phyloP scores from a whole-genome alignment of 495 filamentous ascomycete species.

The Hypoxylon intermedium region DNA sequence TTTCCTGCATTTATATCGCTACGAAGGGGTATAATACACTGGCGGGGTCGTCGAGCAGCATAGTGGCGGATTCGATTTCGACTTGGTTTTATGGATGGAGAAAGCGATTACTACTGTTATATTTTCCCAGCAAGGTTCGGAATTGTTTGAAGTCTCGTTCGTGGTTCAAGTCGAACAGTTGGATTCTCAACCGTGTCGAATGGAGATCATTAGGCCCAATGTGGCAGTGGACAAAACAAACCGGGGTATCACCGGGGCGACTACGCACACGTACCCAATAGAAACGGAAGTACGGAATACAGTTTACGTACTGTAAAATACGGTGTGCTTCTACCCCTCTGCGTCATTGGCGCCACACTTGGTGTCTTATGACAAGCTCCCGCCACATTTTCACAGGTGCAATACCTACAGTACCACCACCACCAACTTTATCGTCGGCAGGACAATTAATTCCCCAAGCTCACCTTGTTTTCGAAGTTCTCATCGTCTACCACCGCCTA shows the following conservation, averaged over 20 bases:
- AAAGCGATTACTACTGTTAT: no score
- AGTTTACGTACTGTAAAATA: no score
- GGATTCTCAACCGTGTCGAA: no score
- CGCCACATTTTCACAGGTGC: constrained; percentile 51
- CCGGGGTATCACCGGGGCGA: constrained; percentile 33
- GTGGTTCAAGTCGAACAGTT: no score
- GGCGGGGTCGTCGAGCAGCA: constrained; percentile 95
- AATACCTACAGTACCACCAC: no score
- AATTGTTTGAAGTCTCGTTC: no score
- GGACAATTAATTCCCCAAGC: constrained; percentile 12
- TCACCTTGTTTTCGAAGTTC: constrained; percentile 45
- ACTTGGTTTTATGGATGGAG: no score
- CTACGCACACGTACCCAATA: neutral
- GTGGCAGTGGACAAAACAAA: constrained; percentile 30
- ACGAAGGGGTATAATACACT: constrained; percentile 60
- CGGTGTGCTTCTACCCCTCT: constrained; percentile 25
- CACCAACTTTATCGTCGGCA: constrained; percentile 9
- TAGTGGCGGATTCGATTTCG: constrained; percentile 54
- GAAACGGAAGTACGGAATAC: no score
- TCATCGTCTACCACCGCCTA: neutral
- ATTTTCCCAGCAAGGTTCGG: no score
- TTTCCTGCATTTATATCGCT: neutral
- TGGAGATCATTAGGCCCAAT: constrained; percentile 5
- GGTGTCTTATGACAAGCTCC: constrained; percentile 35
- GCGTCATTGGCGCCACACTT: constrained; percentile 59